phyloP scores from a whole-genome alignment of 2,329 filamentous ascomycete species.

The Fusarium circinatum region DNA sequence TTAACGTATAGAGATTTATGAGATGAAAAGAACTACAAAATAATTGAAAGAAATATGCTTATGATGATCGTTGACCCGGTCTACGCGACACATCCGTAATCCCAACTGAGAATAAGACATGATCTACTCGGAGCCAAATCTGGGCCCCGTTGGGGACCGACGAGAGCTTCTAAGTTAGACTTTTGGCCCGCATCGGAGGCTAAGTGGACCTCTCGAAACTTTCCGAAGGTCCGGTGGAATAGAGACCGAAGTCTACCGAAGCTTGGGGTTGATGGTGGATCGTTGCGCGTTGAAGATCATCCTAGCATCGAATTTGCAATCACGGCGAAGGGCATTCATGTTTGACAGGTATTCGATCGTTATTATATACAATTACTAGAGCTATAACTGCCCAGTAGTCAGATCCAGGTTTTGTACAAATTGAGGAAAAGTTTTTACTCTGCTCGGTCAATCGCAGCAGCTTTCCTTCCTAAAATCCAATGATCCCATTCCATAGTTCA shows the following conservation, averaged over 20 bases:
- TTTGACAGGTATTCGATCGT: not conserved
- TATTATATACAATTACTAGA: conserved; percentile 2
- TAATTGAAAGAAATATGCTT: accelerated
- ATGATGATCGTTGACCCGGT: too few relatives aligned
- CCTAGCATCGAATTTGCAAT: not conserved
- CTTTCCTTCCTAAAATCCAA: not conserved
- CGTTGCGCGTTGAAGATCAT: not conserved
- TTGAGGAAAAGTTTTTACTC: not conserved
- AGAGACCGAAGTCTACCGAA: not conserved
- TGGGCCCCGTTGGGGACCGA: not conserved
- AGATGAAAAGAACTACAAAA: not conserved
- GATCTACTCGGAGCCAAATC: not conserved
- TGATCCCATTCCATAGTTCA: too few relatives aligned
- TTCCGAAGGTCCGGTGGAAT: not conserved
- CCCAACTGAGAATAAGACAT: not conserved
- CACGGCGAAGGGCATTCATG: not conserved
- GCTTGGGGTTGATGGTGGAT: not conserved
- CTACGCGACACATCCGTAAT: not conserved
- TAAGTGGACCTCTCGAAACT: not conserved
- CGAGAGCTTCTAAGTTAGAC: not conserved
- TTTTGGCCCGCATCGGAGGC: not conserved
- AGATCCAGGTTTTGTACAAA: conserved; percentile 2
- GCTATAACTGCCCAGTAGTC: not conserved
- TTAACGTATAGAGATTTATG: not conserved
- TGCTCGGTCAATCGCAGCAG: not conserved